Percentiles rank a stretch among this genome's conserved stretches.
Conservation (phyloP, 129 eudicot genomes). For the Tanacetum coccineum region DNA sequence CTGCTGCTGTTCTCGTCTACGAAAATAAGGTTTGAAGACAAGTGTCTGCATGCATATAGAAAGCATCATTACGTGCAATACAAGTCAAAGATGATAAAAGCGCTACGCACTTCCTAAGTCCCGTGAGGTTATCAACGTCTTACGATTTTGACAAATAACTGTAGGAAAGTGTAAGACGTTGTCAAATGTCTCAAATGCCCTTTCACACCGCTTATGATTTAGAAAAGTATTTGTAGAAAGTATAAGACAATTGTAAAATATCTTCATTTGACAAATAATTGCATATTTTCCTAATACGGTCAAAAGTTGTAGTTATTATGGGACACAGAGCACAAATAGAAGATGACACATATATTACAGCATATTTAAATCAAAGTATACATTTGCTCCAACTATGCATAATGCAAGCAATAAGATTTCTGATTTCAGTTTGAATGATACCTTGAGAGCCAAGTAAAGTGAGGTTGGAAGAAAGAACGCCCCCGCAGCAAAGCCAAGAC, state of each 20-base stretch:
- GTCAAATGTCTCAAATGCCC: slow-evolving; percentile 1
- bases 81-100: slow-evolving; percentile 12
- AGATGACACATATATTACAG: too few relatives aligned
- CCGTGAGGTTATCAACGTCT: not conserved
- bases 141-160: not conserved
- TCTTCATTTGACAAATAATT: not conserved
- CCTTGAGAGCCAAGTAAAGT: slow-evolving; percentile 76
- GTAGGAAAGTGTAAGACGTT: not conserved
- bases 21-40: slow-evolving; percentile 71
- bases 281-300: not conserved
- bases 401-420: too few relatives aligned
- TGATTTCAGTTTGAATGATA: slow-evolving; percentile 3
- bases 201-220: not conserved
- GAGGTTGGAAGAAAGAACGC: slow-evolving; percentile 83
- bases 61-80: slow-evolving; percentile 1
- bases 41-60: slow-evolving; percentile 48
- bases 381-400: too few relatives aligned
- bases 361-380: too few relatives aligned
- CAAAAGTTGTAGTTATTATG: slow-evolving; percentile 1
- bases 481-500: slow-evolving; percentile 71
- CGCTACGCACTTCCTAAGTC: not conserved
- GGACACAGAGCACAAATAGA: slow-evolving; percentile 1
- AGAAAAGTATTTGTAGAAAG: not conserved
- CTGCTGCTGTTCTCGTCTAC: slow-evolving; percentile 75
- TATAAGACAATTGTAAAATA: too few relatives aligned